Conservation (phyloP, 768 basidiomycete genomes). For the Tricholomella constricta region DNA sequence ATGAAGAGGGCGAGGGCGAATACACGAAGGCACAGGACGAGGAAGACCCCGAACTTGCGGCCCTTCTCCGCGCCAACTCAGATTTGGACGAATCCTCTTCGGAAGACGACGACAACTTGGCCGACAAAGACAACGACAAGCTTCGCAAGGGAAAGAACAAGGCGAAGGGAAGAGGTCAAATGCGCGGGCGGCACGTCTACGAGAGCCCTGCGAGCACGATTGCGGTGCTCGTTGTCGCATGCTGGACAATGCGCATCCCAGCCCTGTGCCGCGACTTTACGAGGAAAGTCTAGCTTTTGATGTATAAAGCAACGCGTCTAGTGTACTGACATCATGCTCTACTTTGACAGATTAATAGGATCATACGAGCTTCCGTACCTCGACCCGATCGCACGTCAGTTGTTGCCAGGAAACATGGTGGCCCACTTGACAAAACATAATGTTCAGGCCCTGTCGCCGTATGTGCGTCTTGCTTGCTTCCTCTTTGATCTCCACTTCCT, state of each 20-base stretch:
- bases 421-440: slow-evolving; percentile 75
- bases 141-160: slow-evolving; percentile 8
- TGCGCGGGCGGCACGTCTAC: slow-evolving; percentile 23
- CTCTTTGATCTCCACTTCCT: not conserved
- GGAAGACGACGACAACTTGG: slow-evolving; percentile 30
- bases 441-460: slow-evolving; percentile 66
- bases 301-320: no score
- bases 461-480: slow-evolving; percentile 45
- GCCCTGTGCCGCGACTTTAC: slow-evolving; percentile 75
- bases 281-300: slow-evolving; percentile 45
- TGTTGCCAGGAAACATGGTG: slow-evolving; percentile 62
- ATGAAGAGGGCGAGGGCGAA: slow-evolving; percentile 7
- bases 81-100: slow-evolving; percentile 40
- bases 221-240: slow-evolving; percentile 70
- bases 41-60: slow-evolving; percentile 44
- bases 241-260: slow-evolving; percentile 81
- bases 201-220: slow-evolving; percentile 53
- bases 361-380: slow-evolving; percentile 79
- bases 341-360: slow-evolving; percentile 64
- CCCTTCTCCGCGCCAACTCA: slow-evolving; percentile 45
- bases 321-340: not conserved
- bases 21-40: slow-evolving; percentile 16
- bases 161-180: slow-evolving; percentile 18
- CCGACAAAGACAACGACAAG: slow-evolving; percentile 12
- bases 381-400: slow-evolving; percentile 52